A percentile compares a stretch with the other conserved stretches of the same genome.
Conservation (phyloP, 768 basidiomycete genomes). For the Lentinula lateritia region DNA sequence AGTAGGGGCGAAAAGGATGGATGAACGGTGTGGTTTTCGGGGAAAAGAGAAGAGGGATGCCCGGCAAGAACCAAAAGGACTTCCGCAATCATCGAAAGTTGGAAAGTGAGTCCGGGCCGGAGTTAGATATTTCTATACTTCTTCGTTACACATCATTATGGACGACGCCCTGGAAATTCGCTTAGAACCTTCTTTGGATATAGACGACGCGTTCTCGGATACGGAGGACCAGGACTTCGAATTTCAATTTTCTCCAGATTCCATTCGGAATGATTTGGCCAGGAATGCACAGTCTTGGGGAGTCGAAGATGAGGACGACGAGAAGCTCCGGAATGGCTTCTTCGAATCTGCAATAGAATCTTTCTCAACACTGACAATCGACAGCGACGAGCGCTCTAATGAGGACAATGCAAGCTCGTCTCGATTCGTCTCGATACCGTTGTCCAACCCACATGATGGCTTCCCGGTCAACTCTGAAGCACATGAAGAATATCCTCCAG, state of each 20-base stretch:
- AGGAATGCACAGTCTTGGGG: slow-evolving; percentile 34
- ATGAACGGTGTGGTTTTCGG: slow-evolving; percentile 48
- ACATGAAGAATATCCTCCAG: slow-evolving; percentile 3
- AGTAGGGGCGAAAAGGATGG: slow-evolving; percentile 66
- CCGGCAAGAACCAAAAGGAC: slow-evolving; percentile 82
- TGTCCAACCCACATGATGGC: slow-evolving; percentile 17
- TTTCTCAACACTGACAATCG: slow-evolving; percentile 55
- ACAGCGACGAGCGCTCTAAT: slow-evolving; percentile 23
- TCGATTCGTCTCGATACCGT: slow-evolving; percentile 18
- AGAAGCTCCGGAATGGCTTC: slow-evolving; percentile 26
- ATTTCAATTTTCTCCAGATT: slow-evolving; percentile 53
- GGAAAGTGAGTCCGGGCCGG: background rate
- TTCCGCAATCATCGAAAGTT: slow-evolving; percentile 73
- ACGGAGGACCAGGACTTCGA: slow-evolving; percentile 42
- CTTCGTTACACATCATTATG: background rate
- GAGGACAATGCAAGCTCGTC: slow-evolving; percentile 9
- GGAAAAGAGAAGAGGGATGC: slow-evolving; percentile 82
- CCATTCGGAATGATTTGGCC: slow-evolving; percentile 59
- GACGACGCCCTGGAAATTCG: background rate
- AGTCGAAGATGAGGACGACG: slow-evolving; percentile 22
- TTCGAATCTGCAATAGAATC: slow-evolving; percentile 35
- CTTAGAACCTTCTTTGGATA: slow-evolving; percentile 25
- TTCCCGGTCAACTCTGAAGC: background rate
- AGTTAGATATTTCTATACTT: background rate
- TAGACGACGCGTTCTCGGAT: slow-evolving; percentile 70